Evolutionary conservation across 352 stramenopile species (phyloP).

Genomic region (Paralagenidium karlingii): DNA sequence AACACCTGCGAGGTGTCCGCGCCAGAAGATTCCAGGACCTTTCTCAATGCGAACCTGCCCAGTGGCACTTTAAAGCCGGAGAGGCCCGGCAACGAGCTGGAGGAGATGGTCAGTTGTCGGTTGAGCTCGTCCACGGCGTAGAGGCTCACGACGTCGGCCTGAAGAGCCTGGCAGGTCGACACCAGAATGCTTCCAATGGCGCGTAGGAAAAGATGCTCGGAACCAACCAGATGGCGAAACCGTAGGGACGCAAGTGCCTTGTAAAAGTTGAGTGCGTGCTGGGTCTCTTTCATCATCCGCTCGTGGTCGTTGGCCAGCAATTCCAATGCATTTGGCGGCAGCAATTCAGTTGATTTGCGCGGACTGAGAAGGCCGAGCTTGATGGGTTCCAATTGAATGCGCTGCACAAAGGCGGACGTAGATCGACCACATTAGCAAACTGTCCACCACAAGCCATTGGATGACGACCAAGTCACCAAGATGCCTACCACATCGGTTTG

Average conservation of each 20-base stretch:
- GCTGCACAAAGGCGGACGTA: no score
- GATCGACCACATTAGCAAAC: no score
- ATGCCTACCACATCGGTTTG: no score
- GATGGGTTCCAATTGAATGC: no score
- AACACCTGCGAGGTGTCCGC: constrained; percentile 3
- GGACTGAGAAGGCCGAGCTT: constrained; percentile 11
- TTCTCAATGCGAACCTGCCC: constrained; percentile 31
- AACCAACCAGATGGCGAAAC: constrained; percentile 22
- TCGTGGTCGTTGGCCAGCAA: constrained; percentile 17
- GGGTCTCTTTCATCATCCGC: constrained; percentile 25
- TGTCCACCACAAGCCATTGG: no score
- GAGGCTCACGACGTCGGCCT: constrained; percentile 31
- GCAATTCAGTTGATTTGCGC: constrained; percentile 4
- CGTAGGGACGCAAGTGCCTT: constrained; percentile 33
- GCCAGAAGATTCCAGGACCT: constrained; percentile 12
- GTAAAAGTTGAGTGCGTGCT: no score
- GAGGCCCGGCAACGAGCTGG: constrained; percentile 25
- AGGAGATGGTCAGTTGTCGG: constrained; percentile 24
- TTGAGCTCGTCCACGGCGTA: constrained; percentile 32
- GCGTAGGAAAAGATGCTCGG: constrained; percentile 26
- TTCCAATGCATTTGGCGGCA: constrained; percentile 11
- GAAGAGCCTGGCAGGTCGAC: constrained; percentile 18
- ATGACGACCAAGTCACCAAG: no score
- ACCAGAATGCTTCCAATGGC: constrained; percentile 27
- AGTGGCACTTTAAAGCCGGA: constrained; percentile 34